These are phyloP conservation scores for Pascua sp. DNA, from an alignment of 1,284 basidiomycete genomes.

Conservation along the genomic window DNA sequence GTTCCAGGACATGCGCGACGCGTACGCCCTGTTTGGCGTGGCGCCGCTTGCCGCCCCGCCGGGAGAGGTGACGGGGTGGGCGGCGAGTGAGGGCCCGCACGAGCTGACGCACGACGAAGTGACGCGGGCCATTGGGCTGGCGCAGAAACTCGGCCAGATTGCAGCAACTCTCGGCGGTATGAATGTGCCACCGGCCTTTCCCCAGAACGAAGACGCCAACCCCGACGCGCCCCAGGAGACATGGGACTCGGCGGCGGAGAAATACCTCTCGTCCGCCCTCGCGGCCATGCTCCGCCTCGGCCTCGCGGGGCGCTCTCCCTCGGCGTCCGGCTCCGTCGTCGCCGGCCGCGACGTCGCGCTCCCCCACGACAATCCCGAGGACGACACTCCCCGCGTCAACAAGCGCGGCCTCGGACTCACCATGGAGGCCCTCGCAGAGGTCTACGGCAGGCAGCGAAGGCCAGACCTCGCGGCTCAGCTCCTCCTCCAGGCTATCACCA, in stretches of 20 bases:
- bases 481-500: conserved; percentile 44
- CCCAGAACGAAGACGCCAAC: neutral
- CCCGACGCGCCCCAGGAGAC: conserved; percentile 1
- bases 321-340: conserved; percentile 24
- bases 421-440: conserved; percentile 48
- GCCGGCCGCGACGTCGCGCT: conserved; percentile 37
- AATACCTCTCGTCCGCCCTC: conserved; percentile 35
- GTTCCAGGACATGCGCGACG: conserved; percentile 33
- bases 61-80: conserved; percentile 9
- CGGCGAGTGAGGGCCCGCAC: neutral
- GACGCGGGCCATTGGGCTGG: conserved; percentile 40
- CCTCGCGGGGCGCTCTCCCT: conserved; percentile 6
- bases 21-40: conserved; percentile 32
- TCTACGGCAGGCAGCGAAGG: conserved; percentile 42
- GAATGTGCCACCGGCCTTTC: conserved; percentile 10
- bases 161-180: conserved; percentile 16
- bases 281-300: conserved; percentile 42
- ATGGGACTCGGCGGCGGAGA: conserved; percentile 39
- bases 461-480: conserved; percentile 42
- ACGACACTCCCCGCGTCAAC: conserved; percentile 37
- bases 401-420: conserved; percentile 45
- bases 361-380: conserved; percentile 26
- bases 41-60: conserved; percentile 22
- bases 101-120: conserved; percentile 30
- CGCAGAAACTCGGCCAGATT: conserved; percentile 31